Evolutionary conservation across 2,329 filamentous ascomycete genomes (phyloP).

Genomic region (Hypoxylon sp.): DNA sequence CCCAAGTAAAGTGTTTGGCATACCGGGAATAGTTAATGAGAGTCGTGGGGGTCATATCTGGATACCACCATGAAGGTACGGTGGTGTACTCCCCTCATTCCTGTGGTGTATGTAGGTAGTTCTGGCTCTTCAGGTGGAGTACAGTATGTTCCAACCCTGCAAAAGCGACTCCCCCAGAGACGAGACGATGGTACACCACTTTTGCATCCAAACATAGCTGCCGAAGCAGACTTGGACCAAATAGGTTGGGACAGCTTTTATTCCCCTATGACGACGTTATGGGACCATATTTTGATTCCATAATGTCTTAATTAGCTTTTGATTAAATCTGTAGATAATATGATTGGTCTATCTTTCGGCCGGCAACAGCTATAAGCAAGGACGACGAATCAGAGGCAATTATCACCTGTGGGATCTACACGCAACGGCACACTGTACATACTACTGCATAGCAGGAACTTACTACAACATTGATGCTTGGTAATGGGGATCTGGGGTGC

Average conservation of each 20-base stretch:
- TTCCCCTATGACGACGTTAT: slow-evolving; percentile 37
- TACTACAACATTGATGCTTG: slow-evolving; percentile 18
- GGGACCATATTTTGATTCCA: slow-evolving; percentile 29
- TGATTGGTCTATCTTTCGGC: slow-evolving; percentile 30
- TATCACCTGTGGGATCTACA: slow-evolving; percentile 24
- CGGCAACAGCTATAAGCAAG: slow-evolving; percentile 28
- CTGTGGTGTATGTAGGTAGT: slow-evolving; percentile 8
- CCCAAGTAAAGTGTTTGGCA: slow-evolving; percentile 14
- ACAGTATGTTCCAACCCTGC: slow-evolving; percentile 16
- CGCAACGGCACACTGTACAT: slow-evolving; percentile 14
- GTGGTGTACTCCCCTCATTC: slow-evolving; percentile 7
- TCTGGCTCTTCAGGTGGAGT: slow-evolving; percentile 19
- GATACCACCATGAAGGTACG: slow-evolving; percentile 5
- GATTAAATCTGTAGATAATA: slow-evolving; percentile 9
- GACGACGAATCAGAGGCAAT: slow-evolving; percentile 20
- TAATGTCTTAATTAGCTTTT: slow-evolving; percentile 30
- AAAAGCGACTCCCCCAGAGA: slow-evolving; percentile 18
- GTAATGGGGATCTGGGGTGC: slow-evolving; percentile 18
- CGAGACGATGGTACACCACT: slow-evolving; percentile 24
- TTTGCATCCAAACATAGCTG: slow-evolving; percentile 23
- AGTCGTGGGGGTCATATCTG: slow-evolving; percentile 30
- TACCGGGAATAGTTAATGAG: slow-evolving; percentile 20
- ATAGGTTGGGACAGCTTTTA: slow-evolving; percentile 22
- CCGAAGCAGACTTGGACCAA: slow-evolving; percentile 22
- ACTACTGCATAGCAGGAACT: slow-evolving; percentile 16